Base-by-base conservation (phyloP, 257 asterid genomes). In the Forsythia suspensa region DNA sequence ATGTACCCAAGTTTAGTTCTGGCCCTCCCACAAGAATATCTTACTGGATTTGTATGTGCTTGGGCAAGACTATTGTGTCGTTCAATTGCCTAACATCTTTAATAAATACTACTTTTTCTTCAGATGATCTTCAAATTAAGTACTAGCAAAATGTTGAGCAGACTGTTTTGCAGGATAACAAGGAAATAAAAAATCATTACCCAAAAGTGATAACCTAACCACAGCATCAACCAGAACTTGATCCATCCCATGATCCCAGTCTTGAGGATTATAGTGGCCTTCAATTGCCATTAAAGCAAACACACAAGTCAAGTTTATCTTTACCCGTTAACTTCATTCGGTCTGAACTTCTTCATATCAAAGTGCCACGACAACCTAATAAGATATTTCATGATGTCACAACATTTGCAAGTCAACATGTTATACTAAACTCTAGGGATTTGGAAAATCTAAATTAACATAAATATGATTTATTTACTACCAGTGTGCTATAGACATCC, bases 191-290 rank as follows among this genome's bases (percentile, higher is more conserved):
- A 51, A 67, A 70, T 79, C 6, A 71, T 81, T 95, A 95, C n/a
- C 99, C 97, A 96, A 80, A 96, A 96, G 84, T 95, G 98, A 89
- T 96, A 94, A 59, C 99, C 99, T 83, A 96, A 80, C 96, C 95
- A 92, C 0, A 97, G 98, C 95, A 96, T 92, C 83, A 96, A 79
- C 98, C 99, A 96, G 90, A 93, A 96, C 80, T 96, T 94, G 83
- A 91, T 65, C 98, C 99, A 96, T 77, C 99, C 99, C 37, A 85
- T 13, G 34, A 96, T 82, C 78, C 98, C 99, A 2, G 97, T 82
- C 77, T 91, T 88, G 86, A 70, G 84, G 51, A 94, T 85, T 76
- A 96, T 92, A 96, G 80, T 1, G 98, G 98, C 98, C 99, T 77
- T 98, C 99, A 67, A 96, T 79, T 24, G 92, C 96, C 97, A 93